Evolutionary conservation across 306 rosid species (phyloP).

Genomic region (Argentina anserina): DNA sequence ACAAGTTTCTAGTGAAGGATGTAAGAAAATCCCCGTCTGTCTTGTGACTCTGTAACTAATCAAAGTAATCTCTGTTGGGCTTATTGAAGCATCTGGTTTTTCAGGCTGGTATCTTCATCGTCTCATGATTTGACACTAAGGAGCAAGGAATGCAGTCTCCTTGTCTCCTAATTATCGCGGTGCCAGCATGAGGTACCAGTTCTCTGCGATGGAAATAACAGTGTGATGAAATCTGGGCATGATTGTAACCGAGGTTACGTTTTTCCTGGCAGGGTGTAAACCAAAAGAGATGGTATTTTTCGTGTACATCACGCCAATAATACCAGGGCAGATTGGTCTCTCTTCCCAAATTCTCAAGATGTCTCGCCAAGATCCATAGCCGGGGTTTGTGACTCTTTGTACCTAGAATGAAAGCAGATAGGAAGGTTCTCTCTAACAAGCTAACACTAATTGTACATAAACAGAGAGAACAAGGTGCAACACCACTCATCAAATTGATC

Average conservation of each 20-base stretch:
- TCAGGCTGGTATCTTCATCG: conserved; percentile 55
- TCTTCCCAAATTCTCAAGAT: neutral
- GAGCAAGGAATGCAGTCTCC: conserved; percentile 18
- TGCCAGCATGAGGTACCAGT: neutral
- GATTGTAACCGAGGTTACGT: neutral
- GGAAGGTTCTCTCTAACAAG: too few species aligned
- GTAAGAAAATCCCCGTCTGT: conserved; percentile 36
- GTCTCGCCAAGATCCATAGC: neutral
- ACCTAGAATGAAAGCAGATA: too few species aligned
- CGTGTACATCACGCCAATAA: neutral
- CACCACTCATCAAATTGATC: too few species aligned
- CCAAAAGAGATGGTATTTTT: neutral
- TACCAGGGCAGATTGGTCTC: neutral
- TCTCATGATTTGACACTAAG: conserved; percentile 30
- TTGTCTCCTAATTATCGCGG: neutral
- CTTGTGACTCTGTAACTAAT: conserved; percentile 11
- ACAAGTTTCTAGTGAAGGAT: conserved; percentile 61
- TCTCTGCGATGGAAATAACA: neutral
- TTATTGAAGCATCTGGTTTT: conserved; percentile 19
- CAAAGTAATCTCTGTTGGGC: conserved; percentile 8
- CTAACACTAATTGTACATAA: too few species aligned
- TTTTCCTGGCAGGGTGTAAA: neutral
- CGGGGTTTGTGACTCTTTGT: too few species aligned
- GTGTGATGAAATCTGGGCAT: neutral
- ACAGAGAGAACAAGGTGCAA: too few species aligned